Percentiles rank a stretch among this genome's conserved stretches.
Conservation (phyloP, 305 asterid genomes). For the Lippia alba region DNA sequence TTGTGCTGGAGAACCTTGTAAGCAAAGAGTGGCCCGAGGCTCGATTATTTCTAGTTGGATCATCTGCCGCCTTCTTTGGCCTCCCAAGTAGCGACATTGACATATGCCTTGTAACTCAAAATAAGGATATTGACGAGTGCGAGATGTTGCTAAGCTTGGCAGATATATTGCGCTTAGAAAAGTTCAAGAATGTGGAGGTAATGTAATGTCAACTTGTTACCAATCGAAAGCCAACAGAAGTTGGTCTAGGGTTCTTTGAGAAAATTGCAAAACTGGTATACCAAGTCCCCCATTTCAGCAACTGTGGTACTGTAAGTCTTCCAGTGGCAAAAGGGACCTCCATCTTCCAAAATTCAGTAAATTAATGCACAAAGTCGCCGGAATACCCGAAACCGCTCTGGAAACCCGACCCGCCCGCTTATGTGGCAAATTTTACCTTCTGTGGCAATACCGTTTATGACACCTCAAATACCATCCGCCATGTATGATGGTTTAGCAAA, state of each 20-base stretch:
- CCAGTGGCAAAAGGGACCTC: too few relatives aligned
- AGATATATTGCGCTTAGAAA: slow-evolving; percentile 50
- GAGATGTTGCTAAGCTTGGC: slow-evolving; percentile 65
- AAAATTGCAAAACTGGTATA: too few relatives aligned
- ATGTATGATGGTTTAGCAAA: too few relatives aligned
- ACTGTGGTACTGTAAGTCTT: too few relatives aligned
- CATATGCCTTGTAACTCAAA: slow-evolving; percentile 57
- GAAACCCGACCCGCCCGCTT: too few relatives aligned
- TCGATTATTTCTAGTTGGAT: slow-evolving; percentile 63
- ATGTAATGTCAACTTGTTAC: background rate
- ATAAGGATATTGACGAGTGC: slow-evolving; percentile 48
- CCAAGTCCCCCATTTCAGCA: too few relatives aligned
- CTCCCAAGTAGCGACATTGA: slow-evolving; percentile 70
- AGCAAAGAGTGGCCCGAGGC: slow-evolving; percentile 68
- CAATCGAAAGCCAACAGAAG: background rate
- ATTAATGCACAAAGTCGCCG: too few relatives aligned
- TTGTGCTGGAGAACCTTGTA: slow-evolving; percentile 53
- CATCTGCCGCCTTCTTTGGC: slow-evolving; percentile 73
- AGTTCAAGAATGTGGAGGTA: slow-evolving; percentile 72
- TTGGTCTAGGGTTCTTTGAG: background rate
- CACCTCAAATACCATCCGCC: too few relatives aligned
- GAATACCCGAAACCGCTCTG: too few relatives aligned
- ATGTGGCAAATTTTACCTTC: too few relatives aligned
- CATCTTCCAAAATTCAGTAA: too few relatives aligned
- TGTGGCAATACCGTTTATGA: too few relatives aligned